Conservation (phyloP, 2,329 filamentous ascomycete genomes). For the Clathrospora elynae region DNA sequence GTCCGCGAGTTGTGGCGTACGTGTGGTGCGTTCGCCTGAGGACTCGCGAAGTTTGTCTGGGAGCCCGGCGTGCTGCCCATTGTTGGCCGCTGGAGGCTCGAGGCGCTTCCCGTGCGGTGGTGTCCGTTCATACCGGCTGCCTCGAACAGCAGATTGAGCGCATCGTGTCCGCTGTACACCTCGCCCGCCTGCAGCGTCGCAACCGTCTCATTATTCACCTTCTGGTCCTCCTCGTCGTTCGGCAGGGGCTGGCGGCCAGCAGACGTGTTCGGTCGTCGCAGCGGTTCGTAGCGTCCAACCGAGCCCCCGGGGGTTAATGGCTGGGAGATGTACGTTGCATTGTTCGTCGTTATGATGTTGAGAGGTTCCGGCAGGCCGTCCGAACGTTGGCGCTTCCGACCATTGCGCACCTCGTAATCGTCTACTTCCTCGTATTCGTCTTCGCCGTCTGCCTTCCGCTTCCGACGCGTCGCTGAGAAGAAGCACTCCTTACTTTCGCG, state of each 20-base stretch:
- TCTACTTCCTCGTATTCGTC: conserved; percentile 52
- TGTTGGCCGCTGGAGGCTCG: conserved; percentile 44
- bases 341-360: conserved; percentile 24
- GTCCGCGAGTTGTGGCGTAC: conserved; percentile 32
- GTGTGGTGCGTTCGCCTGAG: conserved; percentile 33
- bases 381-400: conserved; percentile 68
- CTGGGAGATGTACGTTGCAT: conserved; percentile 44
- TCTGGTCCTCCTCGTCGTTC: conserved; percentile 59
- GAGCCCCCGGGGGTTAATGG: conserved; percentile 71
- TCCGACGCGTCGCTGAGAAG: conserved; percentile 92
- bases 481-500: conserved; percentile 96
- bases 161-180: conserved; percentile 90
- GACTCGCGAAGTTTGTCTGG: conserved; percentile 43
- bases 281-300: conserved; percentile 67
- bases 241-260: conserved; percentile 26
- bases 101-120: conserved; percentile 55
- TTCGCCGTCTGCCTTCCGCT: conserved; percentile 71
- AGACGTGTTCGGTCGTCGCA: conserved; percentile 63
- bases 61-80: conserved; percentile 46
- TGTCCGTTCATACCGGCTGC: conserved; percentile 64
- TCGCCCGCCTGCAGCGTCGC: conserved; percentile 66
- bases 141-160: conserved; percentile 87
- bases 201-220: conserved; percentile 64
- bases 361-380: conserved; percentile 50
- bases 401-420: conserved; percentile 74